A percentile compares a stretch with the other conserved stretches of the same genome.
phyloP scores from a whole-genome alignment of 1,284 basidiomycete species.

The Caloboletus firmus region DNA sequence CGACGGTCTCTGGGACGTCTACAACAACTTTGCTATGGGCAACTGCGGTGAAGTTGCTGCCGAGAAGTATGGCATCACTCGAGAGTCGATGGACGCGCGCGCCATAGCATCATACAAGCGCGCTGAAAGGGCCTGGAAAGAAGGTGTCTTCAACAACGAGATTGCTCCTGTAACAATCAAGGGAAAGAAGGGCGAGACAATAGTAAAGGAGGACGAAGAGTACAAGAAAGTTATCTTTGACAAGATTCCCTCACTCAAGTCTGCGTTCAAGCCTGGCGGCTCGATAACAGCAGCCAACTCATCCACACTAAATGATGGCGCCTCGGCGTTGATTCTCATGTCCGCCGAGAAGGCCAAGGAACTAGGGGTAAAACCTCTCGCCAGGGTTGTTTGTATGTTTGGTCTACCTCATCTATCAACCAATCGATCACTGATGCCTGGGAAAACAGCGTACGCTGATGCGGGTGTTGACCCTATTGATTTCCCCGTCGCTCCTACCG shows the following conservation, averaged over 20 bases:
- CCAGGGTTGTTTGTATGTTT: slow-evolving; percentile 82
- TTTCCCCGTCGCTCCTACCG: slow-evolving; percentile 94
- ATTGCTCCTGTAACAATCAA: slow-evolving; percentile 93
- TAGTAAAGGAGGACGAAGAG: slow-evolving; percentile 95
- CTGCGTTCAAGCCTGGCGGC: slow-evolving; percentile 89
- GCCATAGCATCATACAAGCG: slow-evolving; percentile 95
- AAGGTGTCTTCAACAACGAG: slow-evolving; percentile 84
- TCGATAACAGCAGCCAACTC: slow-evolving; percentile 96
- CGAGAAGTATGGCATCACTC: slow-evolving; percentile 78
- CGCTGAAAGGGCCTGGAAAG: slow-evolving; percentile 88
- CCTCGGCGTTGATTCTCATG: slow-evolving; percentile 93
- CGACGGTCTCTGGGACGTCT: slow-evolving; percentile 96
- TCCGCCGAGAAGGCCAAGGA: slow-evolving; percentile 88
- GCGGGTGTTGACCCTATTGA: slow-evolving; percentile 96
- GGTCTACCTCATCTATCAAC: not conserved
- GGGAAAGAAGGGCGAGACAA: slow-evolving; percentile 89
- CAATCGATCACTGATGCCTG: slow-evolving; percentile 17
- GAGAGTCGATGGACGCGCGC: slow-evolving; percentile 86
- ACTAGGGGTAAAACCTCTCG: slow-evolving; percentile 86
- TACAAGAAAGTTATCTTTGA: slow-evolving; percentile 95
- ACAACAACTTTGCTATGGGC: slow-evolving; percentile 96
- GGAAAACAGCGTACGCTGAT: slow-evolving; percentile 83
- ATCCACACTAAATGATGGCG: slow-evolving; percentile 94
- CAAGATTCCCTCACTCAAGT: slow-evolving; percentile 83
- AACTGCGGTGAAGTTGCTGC: slow-evolving; percentile 92